A percentile compares a stretch with the other conserved stretches of the same genome.
phyloP scores from a whole-genome alignment of 2,329 filamentous ascomycete species.

The Phyllosticta capitalensis region DNA sequence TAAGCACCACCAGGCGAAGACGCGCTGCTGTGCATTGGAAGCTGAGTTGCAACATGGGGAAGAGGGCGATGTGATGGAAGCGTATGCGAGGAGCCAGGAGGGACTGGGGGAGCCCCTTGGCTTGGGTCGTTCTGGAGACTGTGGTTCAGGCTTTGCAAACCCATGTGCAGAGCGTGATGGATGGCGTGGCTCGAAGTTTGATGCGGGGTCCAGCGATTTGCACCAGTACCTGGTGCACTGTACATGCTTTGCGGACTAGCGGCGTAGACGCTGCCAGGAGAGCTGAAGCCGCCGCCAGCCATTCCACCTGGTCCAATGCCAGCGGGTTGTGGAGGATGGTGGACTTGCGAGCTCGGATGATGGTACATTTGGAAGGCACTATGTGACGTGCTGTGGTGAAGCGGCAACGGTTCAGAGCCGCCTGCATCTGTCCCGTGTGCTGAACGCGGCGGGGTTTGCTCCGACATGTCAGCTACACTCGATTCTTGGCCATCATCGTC shows the following conservation, averaged over 20 bases:
- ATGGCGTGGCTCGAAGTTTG: neutral
- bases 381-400: constrained; percentile 3
- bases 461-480: neutral
- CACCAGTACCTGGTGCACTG: neutral
- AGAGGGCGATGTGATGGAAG: constrained; percentile 14
- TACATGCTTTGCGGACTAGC: neutral
- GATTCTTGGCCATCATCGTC: constrained; percentile 6
- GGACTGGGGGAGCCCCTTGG: neutral
- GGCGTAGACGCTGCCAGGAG: neutral
- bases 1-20: constrained; percentile 17
- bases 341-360: neutral
- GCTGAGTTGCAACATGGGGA: constrained; percentile 19
- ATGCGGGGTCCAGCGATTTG: neutral
- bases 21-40: constrained; percentile 9
- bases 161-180: neutral
- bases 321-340: neutral
- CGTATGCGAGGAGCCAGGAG: constrained; percentile 12
- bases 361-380: neutral
- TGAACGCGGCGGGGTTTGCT: constrained; percentile 3
- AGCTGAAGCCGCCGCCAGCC: constrained; percentile 1
- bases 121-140: constrained; percentile 3
- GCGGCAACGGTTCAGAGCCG: neutral
- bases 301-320: constrained; percentile 1
- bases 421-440: constrained; percentile 4
- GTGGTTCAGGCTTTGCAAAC: constrained; percentile 1